Evolutionary conservation across 108 stramenopile species (phyloP), one percentile per base, ranked within the genome.

Genomic region (Cyclotella cryptica): DNA sequence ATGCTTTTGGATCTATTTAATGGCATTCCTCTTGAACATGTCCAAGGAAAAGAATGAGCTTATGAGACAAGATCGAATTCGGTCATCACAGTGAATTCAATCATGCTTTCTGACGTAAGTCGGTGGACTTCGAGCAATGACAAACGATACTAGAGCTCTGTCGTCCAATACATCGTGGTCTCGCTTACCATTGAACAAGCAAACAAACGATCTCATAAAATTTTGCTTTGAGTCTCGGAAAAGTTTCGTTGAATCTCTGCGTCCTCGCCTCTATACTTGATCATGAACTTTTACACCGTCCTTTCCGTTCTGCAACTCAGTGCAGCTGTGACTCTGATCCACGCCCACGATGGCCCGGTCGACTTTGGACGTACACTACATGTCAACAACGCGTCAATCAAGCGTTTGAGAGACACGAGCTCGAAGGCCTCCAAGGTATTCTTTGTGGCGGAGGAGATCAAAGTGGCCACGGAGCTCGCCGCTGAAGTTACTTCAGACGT

Each of bases 281-380:
- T 47, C 44, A 68, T 68, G 67, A 68, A 68, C 7, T 17, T 52
- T 26, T 51, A 47, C 29, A 68, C 17, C 49, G 30, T 41, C 29
- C 7, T 52, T 39, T n/a, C 17, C 28, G 28, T 30, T n/a, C 49
- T 68, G 19, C 28, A 68, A 17, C 29, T 68, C 28, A 27, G 42
- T n/a, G 52, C 29, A 39, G 67, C 28, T 39, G 27, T 30, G 52
- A 19, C 15, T 21, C 3, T 22, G 44, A 49, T 22, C 22, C 12
- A 35, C 22, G 29, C 67, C 29, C 1, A 68, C 22, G 17, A 24
- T 6, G 10, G 10, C 29, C 15, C 17, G 2, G 24, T 68, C 30
- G 67, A 68, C 47, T 68, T 68, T 41, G 67, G 67, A 3, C 67
- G 67, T n/a, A 6, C 30, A 39, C 30, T 68, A 13, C 49, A 68